Evolutionary conservation across 768 basidiomycete species (phyloP), one percentile per base, ranked within the genome.

Genomic region (Naematelia aurantialba): DNA sequence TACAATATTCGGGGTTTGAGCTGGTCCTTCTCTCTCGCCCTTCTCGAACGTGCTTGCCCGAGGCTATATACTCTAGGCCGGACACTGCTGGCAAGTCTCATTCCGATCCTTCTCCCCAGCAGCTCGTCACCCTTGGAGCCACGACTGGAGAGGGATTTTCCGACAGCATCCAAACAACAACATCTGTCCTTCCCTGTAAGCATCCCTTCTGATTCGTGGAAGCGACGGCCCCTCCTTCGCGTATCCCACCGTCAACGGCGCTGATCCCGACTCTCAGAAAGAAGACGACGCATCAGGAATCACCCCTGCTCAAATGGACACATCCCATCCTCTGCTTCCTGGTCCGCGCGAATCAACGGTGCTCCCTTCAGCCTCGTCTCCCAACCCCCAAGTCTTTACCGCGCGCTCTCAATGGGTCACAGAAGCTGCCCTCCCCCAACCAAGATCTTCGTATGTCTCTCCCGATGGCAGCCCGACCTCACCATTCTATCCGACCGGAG

Each of bases 261-360:
- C 24, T n/a, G 24, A 25, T 19, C 24, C 17, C 24, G 46, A 47
- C 8, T 47, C 46, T 25, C 46, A 25, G 24, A n/a, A n/a, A n/a
- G n/a, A 25, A 25, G 46, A 47, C 46, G 10, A 19, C 17, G 21
- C 19, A 25, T 19, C 46, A 47, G n/a, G n/a, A n/a, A n/a, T n/a
- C n/a, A n/a, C n/a, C n/a, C n/a, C 19, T 25, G 8, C 17, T 8
- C 46, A 19, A 8, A 54, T 51, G 50, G 50, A 51, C 50, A 26
- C 19, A 14, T 54, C 52, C 13, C 31, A 54, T 42, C 52, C 52
- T 12, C 31, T 54, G 14, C 52, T 54, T 13, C 52, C 52, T 17
- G 52, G 52, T 30, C 52, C 52, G n/a, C 52, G 52, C 34, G 34
- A 39, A 8, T 39, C 34, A 17, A 39, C 34, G 17, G 34, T 39